phyloP scores from a whole-genome alignment of 208 protist species.

The Vickermania ingenoplastis region DNA sequence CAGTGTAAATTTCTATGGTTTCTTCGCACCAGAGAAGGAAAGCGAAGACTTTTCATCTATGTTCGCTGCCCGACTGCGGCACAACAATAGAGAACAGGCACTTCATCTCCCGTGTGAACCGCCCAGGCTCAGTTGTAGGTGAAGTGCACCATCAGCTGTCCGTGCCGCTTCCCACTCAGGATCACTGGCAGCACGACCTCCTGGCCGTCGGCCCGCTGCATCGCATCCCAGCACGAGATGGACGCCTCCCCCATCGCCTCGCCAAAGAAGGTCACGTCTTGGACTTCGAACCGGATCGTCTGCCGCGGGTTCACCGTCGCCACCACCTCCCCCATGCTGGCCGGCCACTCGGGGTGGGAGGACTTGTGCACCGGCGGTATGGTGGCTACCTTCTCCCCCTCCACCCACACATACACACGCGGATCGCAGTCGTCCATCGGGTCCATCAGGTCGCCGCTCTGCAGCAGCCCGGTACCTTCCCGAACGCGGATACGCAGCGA shows the following conservation, averaged over 20 bases:
- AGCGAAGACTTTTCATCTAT: too few species aligned
- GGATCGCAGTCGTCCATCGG: conserved; percentile 18
- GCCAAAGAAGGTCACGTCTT: conserved; percentile 4
- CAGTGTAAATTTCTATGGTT: too few species aligned
- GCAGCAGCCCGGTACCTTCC: conserved; percentile 15
- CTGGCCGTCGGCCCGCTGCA: conserved; percentile 8
- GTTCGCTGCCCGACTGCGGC: too few species aligned
- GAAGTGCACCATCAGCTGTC: conserved; percentile 25
- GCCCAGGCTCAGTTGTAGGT: not conserved
- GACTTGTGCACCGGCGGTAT: conserved; percentile 19
- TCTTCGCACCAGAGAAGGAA: too few species aligned
- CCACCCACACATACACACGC: conserved; percentile 45
- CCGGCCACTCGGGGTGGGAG: conserved; percentile 28
- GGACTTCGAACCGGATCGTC: not conserved
- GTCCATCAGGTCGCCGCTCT: conserved; percentile 26
- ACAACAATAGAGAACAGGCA: too few species aligned
- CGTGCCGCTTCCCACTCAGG: conserved; percentile 20
- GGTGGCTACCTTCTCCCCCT: conserved; percentile 23
- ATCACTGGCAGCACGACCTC: conserved; percentile 27
- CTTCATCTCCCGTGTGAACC: too few species aligned
- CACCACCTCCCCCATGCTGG: conserved; percentile 19
- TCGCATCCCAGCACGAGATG: conserved; percentile 15
- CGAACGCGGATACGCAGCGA: conserved; percentile 15
- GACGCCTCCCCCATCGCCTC: conserved; percentile 24
- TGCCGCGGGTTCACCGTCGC: conserved; percentile 10